phyloP scores from a whole-genome alignment of 768 basidiomycete genomes.

The Mycena haematopus region DNA sequence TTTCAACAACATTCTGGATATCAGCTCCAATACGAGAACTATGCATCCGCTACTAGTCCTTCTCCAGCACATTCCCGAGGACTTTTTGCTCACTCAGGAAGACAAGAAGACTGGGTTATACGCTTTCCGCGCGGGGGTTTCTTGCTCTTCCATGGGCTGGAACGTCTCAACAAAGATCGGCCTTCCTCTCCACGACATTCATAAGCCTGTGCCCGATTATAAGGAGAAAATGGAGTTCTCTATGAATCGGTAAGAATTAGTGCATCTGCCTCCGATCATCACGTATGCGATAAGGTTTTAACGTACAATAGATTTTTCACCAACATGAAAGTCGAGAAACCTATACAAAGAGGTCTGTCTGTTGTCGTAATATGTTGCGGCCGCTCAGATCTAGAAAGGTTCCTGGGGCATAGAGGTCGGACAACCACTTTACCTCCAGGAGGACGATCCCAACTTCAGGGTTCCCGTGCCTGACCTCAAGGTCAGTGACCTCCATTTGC shows the following conservation, averaged over 20 bases:
- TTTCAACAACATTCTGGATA: conserved; percentile 49
- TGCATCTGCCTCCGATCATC: neutral
- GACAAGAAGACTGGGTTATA: conserved; percentile 53
- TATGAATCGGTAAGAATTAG: conserved; percentile 49
- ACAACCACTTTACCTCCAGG: conserved; percentile 52
- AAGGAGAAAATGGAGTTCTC: conserved; percentile 55
- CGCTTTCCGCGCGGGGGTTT: conserved; percentile 50
- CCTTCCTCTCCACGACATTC: conserved; percentile 51
- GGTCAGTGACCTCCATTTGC: conserved; percentile 49
- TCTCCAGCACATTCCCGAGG: conserved; percentile 59
- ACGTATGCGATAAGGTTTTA: neutral
- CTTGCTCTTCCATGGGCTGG: conserved; percentile 57
- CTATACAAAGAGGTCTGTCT: conserved; percentile 61
- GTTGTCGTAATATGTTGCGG: no score
- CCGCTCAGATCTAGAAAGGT: no score
- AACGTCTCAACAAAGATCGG: conserved; percentile 55
- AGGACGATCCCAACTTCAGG: conserved; percentile 44
- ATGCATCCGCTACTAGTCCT: conserved; percentile 49
- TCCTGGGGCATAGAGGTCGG: conserved; percentile 61
- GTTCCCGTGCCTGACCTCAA: conserved; percentile 42
- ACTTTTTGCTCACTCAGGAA: conserved; percentile 51
- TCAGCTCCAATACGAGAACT: conserved; percentile 35
- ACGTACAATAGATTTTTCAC: conserved; percentile 48
- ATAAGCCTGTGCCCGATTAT: conserved; percentile 55
- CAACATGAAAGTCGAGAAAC: conserved; percentile 52